Percentiles rank a stretch among this genome's conserved stretches.
Conservation (phyloP, 306 rosid genomes). For the Crotalaria pallida region DNA sequence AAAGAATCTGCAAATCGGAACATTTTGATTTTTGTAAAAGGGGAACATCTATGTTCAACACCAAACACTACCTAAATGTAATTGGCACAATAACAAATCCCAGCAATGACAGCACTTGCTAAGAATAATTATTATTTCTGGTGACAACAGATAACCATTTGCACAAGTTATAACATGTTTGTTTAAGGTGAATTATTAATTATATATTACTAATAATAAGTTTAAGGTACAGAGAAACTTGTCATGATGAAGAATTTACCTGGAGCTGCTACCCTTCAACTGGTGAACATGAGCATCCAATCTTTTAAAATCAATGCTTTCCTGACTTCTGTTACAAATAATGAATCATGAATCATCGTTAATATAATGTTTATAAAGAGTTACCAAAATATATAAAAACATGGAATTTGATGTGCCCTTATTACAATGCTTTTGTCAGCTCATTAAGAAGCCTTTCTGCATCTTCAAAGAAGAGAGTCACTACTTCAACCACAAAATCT, state of each 20-base stretch:
- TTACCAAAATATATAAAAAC: background rate
- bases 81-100: background rate
- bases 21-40: no score
- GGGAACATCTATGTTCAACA: no score
- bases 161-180: background rate
- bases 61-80: background rate
- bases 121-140: background rate
- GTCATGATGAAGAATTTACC: slow-evolving; percentile 40
- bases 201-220: background rate
- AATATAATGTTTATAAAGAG: background rate
- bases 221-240: background rate
- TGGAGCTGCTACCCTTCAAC: slow-evolving; percentile 93
- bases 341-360: background rate
- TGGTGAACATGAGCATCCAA: slow-evolving; percentile 81
- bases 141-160: background rate
- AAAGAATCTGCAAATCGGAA: no score
- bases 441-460: slow-evolving; percentile 66
- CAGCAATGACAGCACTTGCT: background rate
- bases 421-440: slow-evolving; percentile 57
- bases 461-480: slow-evolving; percentile 69
- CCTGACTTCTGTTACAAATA: slow-evolving; percentile 53
- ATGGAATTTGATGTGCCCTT: slow-evolving; percentile 3
- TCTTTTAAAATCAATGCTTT: slow-evolving; percentile 48
- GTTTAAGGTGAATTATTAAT: background rate
- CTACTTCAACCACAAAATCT: slow-evolving; percentile 74